A percentile compares a stretch with the other conserved stretches of the same genome.
These are phyloP conservation scores for Lecanoromycetidae sp. DNA, from an alignment of 2,329 filamentous ascomycete species.

Conservation along the genomic window DNA sequence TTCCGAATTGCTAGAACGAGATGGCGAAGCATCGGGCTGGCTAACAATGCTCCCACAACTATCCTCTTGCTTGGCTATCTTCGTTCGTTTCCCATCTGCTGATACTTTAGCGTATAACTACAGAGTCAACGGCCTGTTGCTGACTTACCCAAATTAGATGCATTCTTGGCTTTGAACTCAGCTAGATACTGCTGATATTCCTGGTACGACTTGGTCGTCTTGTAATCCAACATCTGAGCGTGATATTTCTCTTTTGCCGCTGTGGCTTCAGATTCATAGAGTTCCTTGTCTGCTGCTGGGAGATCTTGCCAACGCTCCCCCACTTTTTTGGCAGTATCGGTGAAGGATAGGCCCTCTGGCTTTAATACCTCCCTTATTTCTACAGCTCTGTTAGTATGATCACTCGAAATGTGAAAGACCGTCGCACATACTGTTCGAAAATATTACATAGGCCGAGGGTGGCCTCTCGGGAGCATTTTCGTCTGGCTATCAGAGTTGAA, in stretches of 20 bases:
- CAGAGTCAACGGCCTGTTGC: not conserved
- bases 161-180: conserved; percentile 50
- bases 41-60: conserved; percentile 12
- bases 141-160: not conserved
- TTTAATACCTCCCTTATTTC: conserved; percentile 60
- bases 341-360: conserved; percentile 65
- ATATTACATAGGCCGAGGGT: conserved; percentile 77
- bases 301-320: conserved; percentile 73
- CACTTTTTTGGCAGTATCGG: conserved; percentile 71
- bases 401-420: not conserved
- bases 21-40: conserved; percentile 1
- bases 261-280: conserved; percentile 60
- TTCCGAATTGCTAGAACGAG: not conserved
- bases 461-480: conserved; percentile 70
- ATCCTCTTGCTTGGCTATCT: conserved; percentile 7
- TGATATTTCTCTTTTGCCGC: conserved; percentile 67
- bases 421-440: conserved; percentile 51
- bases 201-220: conserved; percentile 59
- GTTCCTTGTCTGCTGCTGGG: conserved; percentile 54
- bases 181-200: conserved; percentile 61
- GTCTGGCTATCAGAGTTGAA: conserved; percentile 40
- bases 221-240: conserved; percentile 60
- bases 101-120: not conserved
- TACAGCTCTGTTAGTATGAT: conserved; percentile 3
- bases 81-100: conserved; percentile 9